Evolutionary conservation across 2,329 filamentous ascomycete genomes (phyloP).

Genomic region (Dendryphion nanum): DNA sequence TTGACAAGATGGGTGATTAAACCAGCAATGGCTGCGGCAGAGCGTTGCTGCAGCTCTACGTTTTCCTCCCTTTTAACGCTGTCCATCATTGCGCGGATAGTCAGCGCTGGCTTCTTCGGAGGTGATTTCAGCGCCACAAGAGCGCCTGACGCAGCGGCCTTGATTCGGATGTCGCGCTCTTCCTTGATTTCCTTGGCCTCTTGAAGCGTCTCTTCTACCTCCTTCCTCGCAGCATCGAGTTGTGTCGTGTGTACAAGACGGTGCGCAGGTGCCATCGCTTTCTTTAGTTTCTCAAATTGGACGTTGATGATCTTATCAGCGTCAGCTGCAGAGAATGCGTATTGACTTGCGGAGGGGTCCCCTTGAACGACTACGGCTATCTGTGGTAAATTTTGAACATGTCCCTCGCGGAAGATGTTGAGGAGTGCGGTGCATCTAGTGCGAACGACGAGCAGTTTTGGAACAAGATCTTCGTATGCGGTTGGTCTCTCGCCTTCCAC

Average conservation of each 20-base stretch:
- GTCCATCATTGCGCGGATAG: constrained; percentile 98
- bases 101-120: constrained; percentile 87
- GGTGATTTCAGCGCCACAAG: constrained; percentile 83
- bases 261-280: constrained; percentile 82
- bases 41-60: constrained; percentile 79
- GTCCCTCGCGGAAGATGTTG: constrained; percentile 78
- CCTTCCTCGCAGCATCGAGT: constrained; percentile 72
- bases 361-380: constrained; percentile 93
- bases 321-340: constrained; percentile 82
- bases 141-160: constrained; percentile 81
- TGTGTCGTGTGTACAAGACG: constrained; percentile 79
- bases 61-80: constrained; percentile 96
- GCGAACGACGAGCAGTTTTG: constrained; percentile 82
- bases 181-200: constrained; percentile 79
- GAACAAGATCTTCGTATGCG: constrained; percentile 87
- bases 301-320: constrained; percentile 83
- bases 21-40: constrained; percentile 77
- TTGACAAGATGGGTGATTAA: constrained; percentile 85
- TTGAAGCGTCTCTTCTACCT: constrained; percentile 69
- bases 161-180: constrained; percentile 79
- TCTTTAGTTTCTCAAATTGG: constrained; percentile 87
- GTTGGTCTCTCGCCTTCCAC: constrained; percentile 78
- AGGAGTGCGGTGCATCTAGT: constrained; percentile 89
- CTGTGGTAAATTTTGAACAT: constrained; percentile 64
- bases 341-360: constrained; percentile 85